Evolutionary conservation across 2,329 filamentous ascomycete genomes (phyloP), one percentile per base, ranked within the genome.

Genomic region (Microdochium trichocladiopsis): DNA sequence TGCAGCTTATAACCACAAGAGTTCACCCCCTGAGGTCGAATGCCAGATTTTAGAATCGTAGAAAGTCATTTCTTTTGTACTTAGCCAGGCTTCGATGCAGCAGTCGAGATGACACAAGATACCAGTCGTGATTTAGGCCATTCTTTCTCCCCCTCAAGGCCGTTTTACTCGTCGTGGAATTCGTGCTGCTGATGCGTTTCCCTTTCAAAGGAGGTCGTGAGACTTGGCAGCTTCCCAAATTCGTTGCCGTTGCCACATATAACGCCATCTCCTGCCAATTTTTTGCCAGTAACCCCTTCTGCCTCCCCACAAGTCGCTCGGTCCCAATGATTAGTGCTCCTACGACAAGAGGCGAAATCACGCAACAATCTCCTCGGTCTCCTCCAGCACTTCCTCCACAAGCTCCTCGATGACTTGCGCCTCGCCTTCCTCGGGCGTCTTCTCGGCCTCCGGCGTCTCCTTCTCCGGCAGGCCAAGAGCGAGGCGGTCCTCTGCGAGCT

Each of bases 371-470:
- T 97, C 94, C 78, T 97, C 94, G 53, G 78, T 87, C 81, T 96
- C 88, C 72, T 92, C 82, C 50, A 85, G 70, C 22, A 85, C 93
- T 74, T 96, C 92, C 72, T 90, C 87, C 58, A 90, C 84, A 60
- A 90, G 87, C 75, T 93, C 88, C 73, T 97, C 94, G 57, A 96
- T 91, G 56, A 95, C 84, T 63, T 82, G 76, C 58, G 88, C 88
- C 70, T 88, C 82, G 55, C 82, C 84, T 60, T 83, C 82, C 43
- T 80, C 80, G 16, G 76, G 76, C 66, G 80, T 73, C 61, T 82
- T 79, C 55, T 84, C 71, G 31, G 86, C 72, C 56, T 76, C 79
- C 60, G 85, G 83, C 51, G 84, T 77, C 31, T 80, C 81, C 60
- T 90, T 78, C 54, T 77, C 76, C 47, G 87, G 80, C 58, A 94